Evolutionary conservation across 208 protist genomes (phyloP), one percentile per base, ranked within the genome.

Genomic region (Wallacemonas sp.): DNA sequence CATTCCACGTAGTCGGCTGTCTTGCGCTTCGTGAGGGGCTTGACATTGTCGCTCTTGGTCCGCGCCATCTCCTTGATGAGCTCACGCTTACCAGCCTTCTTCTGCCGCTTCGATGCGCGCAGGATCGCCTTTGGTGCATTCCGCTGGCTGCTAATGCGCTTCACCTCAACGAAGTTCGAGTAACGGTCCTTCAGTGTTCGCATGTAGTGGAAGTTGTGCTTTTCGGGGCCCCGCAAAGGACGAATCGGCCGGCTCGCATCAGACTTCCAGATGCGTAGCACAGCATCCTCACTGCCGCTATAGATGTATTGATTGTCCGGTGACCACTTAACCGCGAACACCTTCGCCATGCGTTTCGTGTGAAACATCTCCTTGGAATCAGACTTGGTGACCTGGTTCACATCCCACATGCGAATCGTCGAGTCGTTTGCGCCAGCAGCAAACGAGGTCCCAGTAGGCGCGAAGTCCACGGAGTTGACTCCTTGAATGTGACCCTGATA

Each of bases 291-390:
- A 62, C 85, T 97, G 33, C 97, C 98, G 46, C 83, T 97, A 58
- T 98, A 86, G 59, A 99, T 85, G 75, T 95, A 99, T 45, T 79
- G 88, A 62, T 89, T 91, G 68, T 99, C 98, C 1, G 82, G 82
- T 19, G 89, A 95, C 84, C 88, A 99, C 41, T 91, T 86, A 5
- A 98, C 87, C 12, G 86, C 79, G 37, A 85, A 98, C 52, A 98
- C 91, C 41, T 83, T 89, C n/a, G 98, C 94, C 98, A 99, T 99
- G 44, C 98, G 95, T 80, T 98, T 97, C 8, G 98, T 99, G 84
- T 99, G 97, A 81, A 98, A 99, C 66, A 99, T 96, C 57, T 99
- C 97, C 44, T 85, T 68, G n/a, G 89, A 97, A 61, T 83, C 81
- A 2, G 82, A 94, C 71, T 87, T 97, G 62, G 70, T 87, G 58